A percentile compares a stretch with the other conserved stretches of the same genome.
These are phyloP conservation scores for Phlebiopsis gigantea DNA, from an alignment of 768 basidiomycete genomes.

Conservation along the genomic window DNA sequence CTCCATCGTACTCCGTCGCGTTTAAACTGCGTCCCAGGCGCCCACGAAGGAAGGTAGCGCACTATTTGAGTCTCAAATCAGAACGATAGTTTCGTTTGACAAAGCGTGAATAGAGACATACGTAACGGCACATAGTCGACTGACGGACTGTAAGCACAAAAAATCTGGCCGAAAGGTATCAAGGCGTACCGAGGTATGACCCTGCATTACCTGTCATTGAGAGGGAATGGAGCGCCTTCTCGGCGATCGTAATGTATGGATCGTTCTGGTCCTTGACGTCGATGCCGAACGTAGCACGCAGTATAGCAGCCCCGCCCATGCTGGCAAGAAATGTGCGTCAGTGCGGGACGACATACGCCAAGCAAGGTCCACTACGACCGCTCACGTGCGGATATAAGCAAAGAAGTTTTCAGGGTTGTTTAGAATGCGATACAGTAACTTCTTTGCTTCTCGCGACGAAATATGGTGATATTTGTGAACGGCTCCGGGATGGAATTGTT, in stretches of 20 bases:
- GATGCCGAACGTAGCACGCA: constrained; percentile 14
- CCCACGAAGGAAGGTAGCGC: constrained; percentile 19
- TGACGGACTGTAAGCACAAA: background rate
- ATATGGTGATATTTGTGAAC: constrained; percentile 17
- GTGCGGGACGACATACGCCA: background rate
- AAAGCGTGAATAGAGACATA: background rate
- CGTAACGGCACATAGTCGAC: constrained; percentile 11
- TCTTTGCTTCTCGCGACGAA: constrained; percentile 23
- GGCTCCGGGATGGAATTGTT: background rate
- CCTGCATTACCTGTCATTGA: constrained; percentile 9
- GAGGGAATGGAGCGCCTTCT: constrained; percentile 5
- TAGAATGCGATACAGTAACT: constrained; percentile 22
- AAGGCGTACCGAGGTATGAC: constrained; percentile 2
- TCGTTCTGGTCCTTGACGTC: constrained; percentile 14
- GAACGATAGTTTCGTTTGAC: too few relatives aligned
- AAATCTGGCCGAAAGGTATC: background rate
- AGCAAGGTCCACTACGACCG: too few relatives aligned
- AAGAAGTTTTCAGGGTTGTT: constrained; percentile 23
- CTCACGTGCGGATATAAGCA: background rate
- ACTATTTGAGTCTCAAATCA: too few relatives aligned
- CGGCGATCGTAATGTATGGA: constrained; percentile 13
- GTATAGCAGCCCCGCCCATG: constrained; percentile 11
- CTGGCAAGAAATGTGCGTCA: background rate
- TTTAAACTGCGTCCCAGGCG: constrained; percentile 18
- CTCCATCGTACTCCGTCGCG: constrained; percentile 9